A percentile compares a stretch with the other conserved stretches of the same genome.
Evolutionary conservation across 805 yeast genomes (phyloP).

Genomic region (Blastobotrys muscicola): DNA sequence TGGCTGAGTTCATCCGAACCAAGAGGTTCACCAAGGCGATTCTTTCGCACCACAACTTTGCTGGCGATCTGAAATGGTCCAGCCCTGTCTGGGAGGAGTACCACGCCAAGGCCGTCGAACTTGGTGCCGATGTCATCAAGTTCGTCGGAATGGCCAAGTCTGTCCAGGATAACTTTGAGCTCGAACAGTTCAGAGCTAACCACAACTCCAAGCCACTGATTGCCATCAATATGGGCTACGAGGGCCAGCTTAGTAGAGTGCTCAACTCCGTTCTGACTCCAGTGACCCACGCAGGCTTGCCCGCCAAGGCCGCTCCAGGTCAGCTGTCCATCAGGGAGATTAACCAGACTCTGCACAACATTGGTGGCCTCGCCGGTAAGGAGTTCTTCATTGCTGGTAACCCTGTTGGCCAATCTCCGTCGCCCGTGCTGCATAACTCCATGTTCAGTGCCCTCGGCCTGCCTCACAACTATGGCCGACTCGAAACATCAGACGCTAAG

Average conservation of each 20-base stretch:
- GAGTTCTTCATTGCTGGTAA: slow-evolving; percentile 68
- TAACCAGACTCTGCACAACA: slow-evolving; percentile 42
- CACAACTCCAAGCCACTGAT: slow-evolving; percentile 58
- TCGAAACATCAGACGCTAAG: slow-evolving; percentile 57
- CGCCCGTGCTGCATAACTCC: slow-evolving; percentile 79
- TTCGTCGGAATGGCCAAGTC: slow-evolving; percentile 69
- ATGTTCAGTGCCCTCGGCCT: slow-evolving; percentile 67
- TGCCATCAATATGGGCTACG: slow-evolving; percentile 71
- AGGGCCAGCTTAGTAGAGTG: slow-evolving; percentile 73
- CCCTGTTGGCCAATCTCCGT: slow-evolving; percentile 80
- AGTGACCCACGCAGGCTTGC: slow-evolving; percentile 61
- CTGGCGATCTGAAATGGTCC: slow-evolving; percentile 55
- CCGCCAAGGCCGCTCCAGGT: slow-evolving; percentile 71
- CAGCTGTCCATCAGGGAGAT: slow-evolving; percentile 60
- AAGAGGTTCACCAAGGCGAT: slow-evolving; percentile 62
- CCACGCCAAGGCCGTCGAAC: slow-evolving; percentile 53
- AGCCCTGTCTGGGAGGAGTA: slow-evolving; percentile 65
- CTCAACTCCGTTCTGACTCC: slow-evolving; percentile 74
- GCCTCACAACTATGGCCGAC: slow-evolving; percentile 59
- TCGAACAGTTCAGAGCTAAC: slow-evolving; percentile 57
- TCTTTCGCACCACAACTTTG: slow-evolving; percentile 74
- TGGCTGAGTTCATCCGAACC: slow-evolving; percentile 40
- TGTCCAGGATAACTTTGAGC: slow-evolving; percentile 55
- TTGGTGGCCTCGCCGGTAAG: slow-evolving; percentile 55
- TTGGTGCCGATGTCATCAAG: slow-evolving; percentile 61